A percentile compares a stretch with the other conserved stretches of the same genome.
Conservation (phyloP, 2,329 filamentous ascomycete species). For the Epicoccum nigrum region DNA sequence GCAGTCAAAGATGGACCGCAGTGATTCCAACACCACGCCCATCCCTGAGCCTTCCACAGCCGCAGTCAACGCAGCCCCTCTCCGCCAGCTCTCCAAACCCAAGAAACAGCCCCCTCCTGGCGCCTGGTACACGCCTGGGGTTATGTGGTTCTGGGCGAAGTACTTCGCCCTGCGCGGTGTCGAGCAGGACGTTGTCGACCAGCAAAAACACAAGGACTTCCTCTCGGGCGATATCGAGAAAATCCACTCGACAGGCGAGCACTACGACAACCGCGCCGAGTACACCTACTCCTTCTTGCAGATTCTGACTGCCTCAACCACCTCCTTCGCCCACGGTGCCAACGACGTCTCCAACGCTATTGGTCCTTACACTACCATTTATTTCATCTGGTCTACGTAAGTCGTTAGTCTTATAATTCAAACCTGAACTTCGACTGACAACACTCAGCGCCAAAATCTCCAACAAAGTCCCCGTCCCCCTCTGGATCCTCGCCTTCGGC, state of each 20-base stretch:
- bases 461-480: constrained; percentile 59
- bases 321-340: constrained; percentile 73
- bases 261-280: constrained; percentile 66
- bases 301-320: constrained; percentile 65
- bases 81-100: constrained; percentile 20
- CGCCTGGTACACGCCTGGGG: constrained; percentile 52
- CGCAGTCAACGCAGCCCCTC: constrained; percentile 3
- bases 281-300: constrained; percentile 55
- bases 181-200: constrained; percentile 56
- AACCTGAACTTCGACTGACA: background rate
- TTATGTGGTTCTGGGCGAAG: constrained; percentile 56
- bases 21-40: constrained; percentile 29
- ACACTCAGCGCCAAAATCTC: constrained; percentile 39
- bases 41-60: constrained; percentile 9
- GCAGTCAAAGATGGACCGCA: constrained; percentile 17
- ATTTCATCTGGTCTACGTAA: constrained; percentile 64
- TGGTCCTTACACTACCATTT: constrained; percentile 66
- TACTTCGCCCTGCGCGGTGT: constrained; percentile 57
- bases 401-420: background rate
- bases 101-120: constrained; percentile 43
- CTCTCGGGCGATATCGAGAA: constrained; percentile 61
- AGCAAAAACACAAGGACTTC: constrained; percentile 51
- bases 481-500: constrained; percentile 63
- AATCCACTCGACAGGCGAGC: constrained; percentile 62
- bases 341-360: constrained; percentile 67